phyloP scores from a whole-genome alignment of 2,329 filamentous ascomycete species.

The Beauveria bassiana region DNA sequence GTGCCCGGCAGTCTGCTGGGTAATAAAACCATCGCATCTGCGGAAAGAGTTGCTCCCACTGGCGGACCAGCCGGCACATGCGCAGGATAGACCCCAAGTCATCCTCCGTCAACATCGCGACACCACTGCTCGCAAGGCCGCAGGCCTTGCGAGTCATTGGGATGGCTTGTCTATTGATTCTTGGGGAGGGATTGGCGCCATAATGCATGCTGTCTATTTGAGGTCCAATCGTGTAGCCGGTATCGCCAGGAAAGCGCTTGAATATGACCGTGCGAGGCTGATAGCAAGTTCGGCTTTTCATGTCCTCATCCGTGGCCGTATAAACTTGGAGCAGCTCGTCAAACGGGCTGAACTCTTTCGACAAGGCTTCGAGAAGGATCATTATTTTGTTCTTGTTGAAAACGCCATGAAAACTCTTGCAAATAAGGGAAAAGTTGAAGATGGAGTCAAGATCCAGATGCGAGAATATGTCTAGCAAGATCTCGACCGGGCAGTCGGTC shows the following conservation, averaged over 20 bases:
- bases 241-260: conserved; percentile 27
- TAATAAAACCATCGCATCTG: conserved; percentile 40
- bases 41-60: conserved; percentile 33
- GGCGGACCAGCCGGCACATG: conserved; percentile 28
- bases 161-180: background rate
- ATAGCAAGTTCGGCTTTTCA: conserved; percentile 27
- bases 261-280: conserved; percentile 32
- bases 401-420: conserved; percentile 31
- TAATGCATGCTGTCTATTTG: conserved; percentile 10
- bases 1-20: conserved; percentile 36
- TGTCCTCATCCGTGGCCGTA: conserved; percentile 32
- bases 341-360: conserved; percentile 35
- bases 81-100: conserved; percentile 27
- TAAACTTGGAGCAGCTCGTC: conserved; percentile 39
- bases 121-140: conserved; percentile 8
- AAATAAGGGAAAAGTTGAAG: conserved; percentile 30
- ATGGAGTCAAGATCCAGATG: conserved; percentile 34
- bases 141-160: background rate
- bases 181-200: background rate
- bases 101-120: conserved; percentile 23
- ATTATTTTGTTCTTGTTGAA: conserved; percentile 31
- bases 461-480: conserved; percentile 40
- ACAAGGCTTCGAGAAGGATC: conserved; percentile 36
- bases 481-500: conserved; percentile 35
- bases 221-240: conserved; percentile 20